Base-by-base conservation (phyloP, 441 rosid species). In the Metrosideros polymorpha region DNA sequence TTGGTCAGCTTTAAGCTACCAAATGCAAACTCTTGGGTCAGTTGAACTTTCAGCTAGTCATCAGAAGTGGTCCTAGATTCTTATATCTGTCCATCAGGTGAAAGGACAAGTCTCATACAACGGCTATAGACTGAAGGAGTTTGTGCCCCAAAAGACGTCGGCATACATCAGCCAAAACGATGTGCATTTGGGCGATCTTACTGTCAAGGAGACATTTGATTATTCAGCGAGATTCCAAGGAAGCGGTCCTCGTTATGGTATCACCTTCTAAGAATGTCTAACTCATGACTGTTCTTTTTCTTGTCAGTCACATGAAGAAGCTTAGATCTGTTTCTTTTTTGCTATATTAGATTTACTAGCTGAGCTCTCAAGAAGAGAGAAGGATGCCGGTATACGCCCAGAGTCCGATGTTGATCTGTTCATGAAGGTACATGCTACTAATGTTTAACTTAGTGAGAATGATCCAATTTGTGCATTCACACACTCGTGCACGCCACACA, bases 201-300 rank as follows among this genome's bases (percentile, higher is more conserved):
- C 97, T 3, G 96, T 94, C 29, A 92, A 91, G 90, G 97, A 94
- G 90, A 94, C 96, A 53, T 89, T 94, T 13, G 97, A 94, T 91
- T 94, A 93, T 90, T 94, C 97, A 14, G 97, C 95, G 29, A 75
- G 95, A 82, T 94, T 96, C 87, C 95, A 92, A 88, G 97, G 97
- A 22, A 93, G 93, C 52, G 97, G 97, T 39, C 86, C 94, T 27
- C 93, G 97, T 87, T 93, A 93, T 27, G 97, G 96, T 92, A 85
- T 12, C 5, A 2, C 47, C 45, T 71, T 71, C 47, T 12, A 18
- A 12, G 29, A 39, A 71, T 39, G 47, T 10, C 19, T 15, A 4
- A 30, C 10, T 14, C 76, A 7, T 12, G 56, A 22, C 22, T 29
- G n/a, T 39, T 50, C 42, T 47, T 47, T 19, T 45, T 24, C 49